phyloP scores from a whole-genome alignment of 148 eudicot species.

The Silene conica region DNA sequence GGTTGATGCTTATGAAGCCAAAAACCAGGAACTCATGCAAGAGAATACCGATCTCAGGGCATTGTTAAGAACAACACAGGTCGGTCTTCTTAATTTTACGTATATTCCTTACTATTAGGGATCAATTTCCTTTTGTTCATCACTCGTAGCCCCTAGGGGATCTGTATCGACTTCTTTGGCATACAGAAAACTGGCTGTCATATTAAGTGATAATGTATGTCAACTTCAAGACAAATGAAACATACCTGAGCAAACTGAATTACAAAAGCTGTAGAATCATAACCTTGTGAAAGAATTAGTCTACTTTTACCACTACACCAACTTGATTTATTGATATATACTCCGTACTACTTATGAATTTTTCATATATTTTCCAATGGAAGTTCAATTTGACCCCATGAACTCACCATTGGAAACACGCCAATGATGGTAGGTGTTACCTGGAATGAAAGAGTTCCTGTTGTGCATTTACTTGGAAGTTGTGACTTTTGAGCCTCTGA shows the following conservation, averaged over 20 bases:
- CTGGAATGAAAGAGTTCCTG: not conserved
- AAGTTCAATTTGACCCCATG: too few species aligned
- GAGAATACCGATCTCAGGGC: slow-evolving; percentile 96
- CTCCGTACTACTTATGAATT: too few species aligned
- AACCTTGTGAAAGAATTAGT: too few species aligned
- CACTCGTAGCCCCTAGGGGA: not conserved
- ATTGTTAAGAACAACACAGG: slow-evolving; percentile 92
- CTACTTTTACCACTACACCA: too few species aligned
- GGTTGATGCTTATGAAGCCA: slow-evolving; percentile 96
- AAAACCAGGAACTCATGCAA: slow-evolving; percentile 92
- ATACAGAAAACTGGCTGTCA: not conserved
- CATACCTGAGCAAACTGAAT: not conserved
- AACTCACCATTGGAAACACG: too few species aligned
- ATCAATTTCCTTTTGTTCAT: not conserved
- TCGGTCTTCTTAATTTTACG: slow-evolving; percentile 10
- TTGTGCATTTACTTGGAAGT: not conserved
- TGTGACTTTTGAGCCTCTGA: not conserved
- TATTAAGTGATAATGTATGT: not conserved
- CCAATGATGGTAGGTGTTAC: too few species aligned
- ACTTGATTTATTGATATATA: too few species aligned
- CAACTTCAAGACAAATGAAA: not conserved
- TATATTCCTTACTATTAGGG: not conserved
- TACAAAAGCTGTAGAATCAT: not conserved
- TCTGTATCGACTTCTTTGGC: not conserved
- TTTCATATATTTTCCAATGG: too few species aligned